Evolutionary conservation across 139 green algal species (phyloP), one percentile per base, ranked within the genome.

Genomic region (Haematococcus sp.): DNA sequence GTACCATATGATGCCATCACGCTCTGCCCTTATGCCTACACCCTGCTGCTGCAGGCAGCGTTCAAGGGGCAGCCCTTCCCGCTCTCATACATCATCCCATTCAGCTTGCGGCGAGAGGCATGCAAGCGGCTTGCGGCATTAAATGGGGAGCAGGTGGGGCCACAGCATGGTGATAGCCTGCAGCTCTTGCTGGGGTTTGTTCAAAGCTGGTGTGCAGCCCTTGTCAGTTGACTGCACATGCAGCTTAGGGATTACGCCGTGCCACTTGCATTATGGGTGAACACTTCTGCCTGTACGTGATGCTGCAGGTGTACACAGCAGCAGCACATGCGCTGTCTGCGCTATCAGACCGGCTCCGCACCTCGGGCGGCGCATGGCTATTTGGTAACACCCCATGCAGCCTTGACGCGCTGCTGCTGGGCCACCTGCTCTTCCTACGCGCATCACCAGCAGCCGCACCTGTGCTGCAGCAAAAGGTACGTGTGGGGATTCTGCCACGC

Each of bases 381-480:
- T 87, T 93, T 27, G 89, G 89, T 0, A 28, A 65, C 23, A n/a
- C 31, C 3, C 85, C 89, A 32, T 83, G 80, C 85, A 90, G 72
- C 51, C 25, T 90, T 22, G 89, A 93, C 71, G 89, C 89, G 2
- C 71, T 90, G 69, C 73, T 93, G 61, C 80, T 81, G 43, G 85
- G 83, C 0, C 86, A 91, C 68, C 78, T 91, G 54, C 56, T 84
- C 5, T 91, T 86, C 71, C 88, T 88, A 60, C 71, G 76, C 3
- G 28, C 32, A 1, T 84, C 83, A 25, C 82, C 83, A 2, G 79
- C 86, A 7, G 81, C 81, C 4, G 79, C 83, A 23, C 87, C 88
- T 2, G 80, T 87, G 31, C 84, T 93, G 43, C 64, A 73, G 9
- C 33, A 75, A 44, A 68, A 76, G 72, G 76, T 85, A 51, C 20